A percentile compares a stretch with the other conserved stretches of the same genome.
phyloP scores from a whole-genome alignment of 2,329 filamentous ascomycete genomes.

The Ophiostoma pallidulum region DNA sequence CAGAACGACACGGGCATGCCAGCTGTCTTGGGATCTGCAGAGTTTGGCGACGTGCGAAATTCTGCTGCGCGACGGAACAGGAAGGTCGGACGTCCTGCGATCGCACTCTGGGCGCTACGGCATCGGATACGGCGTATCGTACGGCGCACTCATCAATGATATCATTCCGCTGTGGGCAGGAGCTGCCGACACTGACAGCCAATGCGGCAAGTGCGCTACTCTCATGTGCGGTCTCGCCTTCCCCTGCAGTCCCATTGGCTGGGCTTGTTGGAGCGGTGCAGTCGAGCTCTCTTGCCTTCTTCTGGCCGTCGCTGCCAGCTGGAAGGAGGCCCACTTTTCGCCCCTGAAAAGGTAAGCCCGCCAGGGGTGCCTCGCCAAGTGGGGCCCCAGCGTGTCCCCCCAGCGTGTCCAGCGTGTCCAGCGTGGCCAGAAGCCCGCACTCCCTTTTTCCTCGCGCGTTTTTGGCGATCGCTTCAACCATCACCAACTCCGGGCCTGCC shows the following conservation, averaged over 20 bases:
- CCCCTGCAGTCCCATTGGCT: no score
- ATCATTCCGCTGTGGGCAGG: conserved; percentile 6
- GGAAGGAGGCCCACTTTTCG: neutral
- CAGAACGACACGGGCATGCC: no score
- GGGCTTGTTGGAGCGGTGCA: no score
- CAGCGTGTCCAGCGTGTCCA: conserved; percentile 14
- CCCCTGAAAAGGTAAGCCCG: neutral
- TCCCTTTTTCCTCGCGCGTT: conserved; percentile 12
- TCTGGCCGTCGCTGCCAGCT: neutral
- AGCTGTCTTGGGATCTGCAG: no score
- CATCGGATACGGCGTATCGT: no score
- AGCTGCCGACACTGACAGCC: neutral
- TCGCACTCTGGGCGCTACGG: no score
- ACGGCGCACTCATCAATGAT: conserved; percentile 11
- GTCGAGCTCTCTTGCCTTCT: conserved; percentile 5
- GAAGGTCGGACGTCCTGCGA: no score
- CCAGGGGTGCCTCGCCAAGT: no score
- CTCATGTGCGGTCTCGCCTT: no score
- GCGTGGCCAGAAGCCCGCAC: conserved; percentile 11
- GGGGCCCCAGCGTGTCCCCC: neutral
- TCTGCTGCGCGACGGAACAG: no score
- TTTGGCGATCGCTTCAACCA: neutral
- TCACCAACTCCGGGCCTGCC: neutral
- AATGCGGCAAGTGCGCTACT: conserved; percentile 2
- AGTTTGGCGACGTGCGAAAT: no score